Conservation (phyloP, 257 asterid species). For the Lantana camara region DNA sequence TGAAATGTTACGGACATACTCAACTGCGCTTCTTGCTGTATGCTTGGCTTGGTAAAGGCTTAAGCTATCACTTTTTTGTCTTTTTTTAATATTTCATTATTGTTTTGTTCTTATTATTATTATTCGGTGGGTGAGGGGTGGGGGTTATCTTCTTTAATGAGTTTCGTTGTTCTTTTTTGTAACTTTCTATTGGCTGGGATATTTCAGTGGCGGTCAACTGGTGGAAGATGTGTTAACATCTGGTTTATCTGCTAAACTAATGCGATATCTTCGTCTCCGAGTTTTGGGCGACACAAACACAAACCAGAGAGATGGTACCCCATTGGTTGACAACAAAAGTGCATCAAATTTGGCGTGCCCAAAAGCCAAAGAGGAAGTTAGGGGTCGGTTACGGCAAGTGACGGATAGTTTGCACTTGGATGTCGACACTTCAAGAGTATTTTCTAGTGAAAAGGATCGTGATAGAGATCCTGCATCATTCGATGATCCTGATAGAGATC, state of each 20-base stretch:
- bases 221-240: constrained; percentile 95
- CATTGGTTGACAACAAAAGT: constrained; percentile 53
- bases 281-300: constrained; percentile 71
- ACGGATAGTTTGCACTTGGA: constrained; percentile 63
- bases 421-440: constrained; percentile 37
- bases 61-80: not conserved
- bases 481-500: constrained; percentile 54
- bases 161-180: constrained; percentile 17
- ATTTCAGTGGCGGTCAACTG: constrained; percentile 78
- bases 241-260: constrained; percentile 89
- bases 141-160: not conserved
- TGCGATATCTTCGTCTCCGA: constrained; percentile 79
- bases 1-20: constrained; percentile 83
- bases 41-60: constrained; percentile 69
- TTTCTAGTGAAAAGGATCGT: constrained; percentile 39
- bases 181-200: constrained; percentile 25
- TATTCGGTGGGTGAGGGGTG: too few relatives aligned
- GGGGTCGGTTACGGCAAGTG: constrained; percentile 59
- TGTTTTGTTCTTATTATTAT: not conserved
- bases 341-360: constrained; percentile 38
- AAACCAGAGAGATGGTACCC: constrained; percentile 62
- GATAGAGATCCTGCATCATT: constrained; percentile 43
- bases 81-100: constrained; percentile 15
- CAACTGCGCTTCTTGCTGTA: constrained; percentile 92
- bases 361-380: constrained; percentile 73